Evolutionary conservation across 2,329 filamentous ascomycete genomes (phyloP), one percentile per base, ranked within the genome.

Genomic region (Aspergillus caelatus): DNA sequence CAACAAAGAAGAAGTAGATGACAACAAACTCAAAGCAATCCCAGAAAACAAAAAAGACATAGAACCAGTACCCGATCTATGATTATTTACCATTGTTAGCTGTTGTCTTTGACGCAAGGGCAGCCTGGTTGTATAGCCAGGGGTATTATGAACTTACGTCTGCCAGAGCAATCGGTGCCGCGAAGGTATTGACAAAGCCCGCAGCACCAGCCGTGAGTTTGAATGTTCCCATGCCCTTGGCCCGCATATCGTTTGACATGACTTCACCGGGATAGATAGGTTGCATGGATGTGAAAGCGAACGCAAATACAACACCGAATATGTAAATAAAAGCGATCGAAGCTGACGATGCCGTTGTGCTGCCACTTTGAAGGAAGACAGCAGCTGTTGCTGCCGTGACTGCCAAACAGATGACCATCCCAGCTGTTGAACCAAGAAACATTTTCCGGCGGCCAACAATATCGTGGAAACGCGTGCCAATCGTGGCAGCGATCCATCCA

Each of bases 241-340:
- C 84, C 58, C 84, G 80, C 70, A 84, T 84, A 71, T 86, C 83
- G 67, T 83, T 85, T 21, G 78, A 81, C 16, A 86, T 77, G 14
- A 84, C 82, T 68, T 86, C 84, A 46, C 85, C 83, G 0, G 84
- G 83, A 69, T 86, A 86, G 12, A 86, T 74, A 30, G 78, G 75
- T 71, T 81, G 79, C 54, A 83, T 72, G 4, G 81, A 80, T 0
- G 80, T 83, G 63, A 80, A 79, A 7, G 78, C 80, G 66, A 86
- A 74, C 0, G 82, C 84, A 74, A 82, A 87, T 30, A 68, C 57
- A 2, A 72, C 32, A 28, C 83, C 83, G 64, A 86, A 86, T 46
- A 87, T 75, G 74, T 86, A 87, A 59, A 86, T 83, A 70, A 86
- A 82, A 28, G 82, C 83, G 19, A 87, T 69, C 26, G 55, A 60